Base-by-base conservation (phyloP, 257 asterid species). In the Osmanthus fragrans region DNA sequence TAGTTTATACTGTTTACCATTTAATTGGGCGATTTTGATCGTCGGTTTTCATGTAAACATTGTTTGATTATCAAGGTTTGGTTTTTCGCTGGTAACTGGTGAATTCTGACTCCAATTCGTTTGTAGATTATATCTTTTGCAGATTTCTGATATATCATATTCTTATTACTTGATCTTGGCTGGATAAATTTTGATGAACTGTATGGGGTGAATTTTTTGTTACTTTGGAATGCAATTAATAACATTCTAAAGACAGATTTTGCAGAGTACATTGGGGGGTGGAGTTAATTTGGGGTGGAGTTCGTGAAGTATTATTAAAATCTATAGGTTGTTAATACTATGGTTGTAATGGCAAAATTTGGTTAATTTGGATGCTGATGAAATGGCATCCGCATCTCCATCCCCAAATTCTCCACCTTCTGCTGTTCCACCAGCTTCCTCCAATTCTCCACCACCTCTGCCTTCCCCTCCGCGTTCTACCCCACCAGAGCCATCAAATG, bases 311-410 rank as follows among this genome's bases (percentile, higher is more conserved):
- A 75, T 60, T 73, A 19, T 81, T 82, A 76, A 73, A 76, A 80
- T 66, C 3, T 16, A 39, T 67, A 65, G 64, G 32, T 77, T 70
- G 73, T 25, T 7, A 42, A 60, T 77, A 63, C 12, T 80, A 34
- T 73, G 72, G 13, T 64, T 64, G 87, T 66, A 79, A 78, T 73
- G 80, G 81, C 73, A 79, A 77, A 60, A 30, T 54, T 51, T 76
- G 42, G 32, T 71, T 54, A 70, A 25, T 77, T 80, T 73, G 75
- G 77, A 16, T 80, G 78, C 67, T 73, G 74, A 39, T 77, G 70
- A 69, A 47, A 72, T 86, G 89, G 82, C 77, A 71, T 81, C 86
- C 65, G 10, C 86, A 11, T 60, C 70, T 60, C 79, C 80, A 13
- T 51, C 82, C 29, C 78, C 64, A 63, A 63, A 63, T 63, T 63